phyloP scores from a whole-genome alignment of 2,329 filamentous ascomycete species.

The Diaporthe capsici region DNA sequence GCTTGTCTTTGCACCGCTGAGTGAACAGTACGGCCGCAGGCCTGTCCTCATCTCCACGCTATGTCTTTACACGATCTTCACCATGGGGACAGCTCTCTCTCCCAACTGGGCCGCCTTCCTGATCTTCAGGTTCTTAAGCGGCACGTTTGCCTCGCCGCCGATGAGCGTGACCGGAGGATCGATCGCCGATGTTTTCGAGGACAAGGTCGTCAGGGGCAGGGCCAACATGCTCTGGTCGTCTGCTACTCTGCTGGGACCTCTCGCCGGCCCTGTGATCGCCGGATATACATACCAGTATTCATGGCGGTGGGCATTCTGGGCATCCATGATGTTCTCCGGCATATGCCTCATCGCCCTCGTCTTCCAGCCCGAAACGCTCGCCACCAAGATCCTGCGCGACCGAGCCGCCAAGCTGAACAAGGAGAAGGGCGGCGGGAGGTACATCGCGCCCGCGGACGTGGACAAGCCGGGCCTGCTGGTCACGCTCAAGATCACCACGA shows the following conservation, averaged over 20 bases:
- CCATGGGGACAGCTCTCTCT: conserved; percentile 43
- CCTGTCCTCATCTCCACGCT: conserved; percentile 42
- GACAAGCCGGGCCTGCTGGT: conserved; percentile 40
- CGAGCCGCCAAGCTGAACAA: conserved; percentile 46
- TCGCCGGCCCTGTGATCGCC: conserved; percentile 46
- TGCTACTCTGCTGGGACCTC: conserved; percentile 46
- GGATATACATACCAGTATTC: conserved; percentile 44
- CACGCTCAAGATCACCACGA: conserved; percentile 47
- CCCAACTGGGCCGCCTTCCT: conserved; percentile 45
- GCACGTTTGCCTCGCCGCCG: conserved; percentile 47
- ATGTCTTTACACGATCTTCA: conserved; percentile 43
- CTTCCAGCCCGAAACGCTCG: conserved; percentile 47
- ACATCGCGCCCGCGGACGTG: conserved; percentile 45
- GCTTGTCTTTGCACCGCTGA: conserved; percentile 47
- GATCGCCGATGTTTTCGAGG: conserved; percentile 46
- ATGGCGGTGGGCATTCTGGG: conserved; percentile 48
- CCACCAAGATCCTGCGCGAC: conserved; percentile 44
- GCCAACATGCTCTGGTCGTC: conserved; percentile 47
- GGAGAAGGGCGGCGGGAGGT: conserved; percentile 39
- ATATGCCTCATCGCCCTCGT: conserved; percentile 41
- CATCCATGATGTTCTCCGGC: conserved; percentile 43
- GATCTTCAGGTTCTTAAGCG: conserved; percentile 44
- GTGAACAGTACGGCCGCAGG: conserved; percentile 46
- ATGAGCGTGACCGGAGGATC: conserved; percentile 48
- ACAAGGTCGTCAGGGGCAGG: conserved; percentile 44